A percentile compares a stretch with the other conserved stretches of the same genome.
These are phyloP conservation scores for Nakaseomyces uthaithaninus DNA, from an alignment of 1,139 yeast genomes.

Conservation along the genomic window DNA sequence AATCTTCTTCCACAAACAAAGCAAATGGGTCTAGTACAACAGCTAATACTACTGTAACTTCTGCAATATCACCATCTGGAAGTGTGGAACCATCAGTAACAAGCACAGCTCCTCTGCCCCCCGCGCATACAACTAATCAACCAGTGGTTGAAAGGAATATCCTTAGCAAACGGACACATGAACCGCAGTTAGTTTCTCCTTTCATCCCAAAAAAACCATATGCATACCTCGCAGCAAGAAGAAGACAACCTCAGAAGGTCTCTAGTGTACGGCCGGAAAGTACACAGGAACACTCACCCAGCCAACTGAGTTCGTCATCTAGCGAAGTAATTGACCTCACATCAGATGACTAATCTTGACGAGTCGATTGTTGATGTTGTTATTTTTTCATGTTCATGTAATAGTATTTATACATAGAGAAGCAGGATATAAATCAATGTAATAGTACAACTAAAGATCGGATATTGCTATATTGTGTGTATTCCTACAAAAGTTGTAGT, in stretches of 20 bases:
- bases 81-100: background rate
- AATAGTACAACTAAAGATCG: background rate
- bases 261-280: background rate
- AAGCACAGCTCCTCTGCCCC: background rate
- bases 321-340: constrained; percentile 7
- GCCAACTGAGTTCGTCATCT: background rate
- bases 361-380: background rate
- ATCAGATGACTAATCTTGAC: background rate
- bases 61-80: too few species aligned
- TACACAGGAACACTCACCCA: background rate
- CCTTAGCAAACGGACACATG: constrained; percentile 4
- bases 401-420: background rate
- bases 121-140: background rate
- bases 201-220: constrained; percentile 9
- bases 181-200: constrained; percentile 6
- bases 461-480: background rate
- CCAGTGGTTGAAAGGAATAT: constrained; percentile 4
- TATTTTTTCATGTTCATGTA: background rate
- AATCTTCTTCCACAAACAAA: too few species aligned
- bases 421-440: background rate
- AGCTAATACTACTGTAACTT: too few species aligned
- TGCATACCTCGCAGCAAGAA: constrained; percentile 6
- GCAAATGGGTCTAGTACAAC: too few species aligned
- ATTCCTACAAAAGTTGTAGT: too few species aligned
- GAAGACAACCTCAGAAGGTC: constrained; percentile 4